These are phyloP conservation scores for Sonneratia alba DNA, from an alignment of 345 rosid species.

Conservation along the genomic window DNA sequence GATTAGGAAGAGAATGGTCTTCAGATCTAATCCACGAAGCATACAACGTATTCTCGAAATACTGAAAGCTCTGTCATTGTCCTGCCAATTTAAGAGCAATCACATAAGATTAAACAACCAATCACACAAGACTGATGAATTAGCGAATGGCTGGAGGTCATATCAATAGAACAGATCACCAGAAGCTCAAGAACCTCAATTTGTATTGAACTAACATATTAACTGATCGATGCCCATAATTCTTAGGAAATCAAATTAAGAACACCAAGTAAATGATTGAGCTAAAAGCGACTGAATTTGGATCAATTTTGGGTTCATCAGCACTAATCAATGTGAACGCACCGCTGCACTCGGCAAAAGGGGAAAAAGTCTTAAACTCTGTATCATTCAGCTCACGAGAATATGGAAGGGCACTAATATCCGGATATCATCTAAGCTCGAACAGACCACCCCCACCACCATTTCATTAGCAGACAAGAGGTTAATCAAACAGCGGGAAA, in stretches of 20 bases:
- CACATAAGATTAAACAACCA: neutral
- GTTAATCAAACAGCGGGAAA: neutral
- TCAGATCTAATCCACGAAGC: constrained; percentile 10
- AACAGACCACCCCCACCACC: neutral
- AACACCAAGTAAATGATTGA: neutral
- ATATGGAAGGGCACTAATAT: neutral
- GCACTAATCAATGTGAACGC: neutral
- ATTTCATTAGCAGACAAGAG: neutral
- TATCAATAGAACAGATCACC: neutral
- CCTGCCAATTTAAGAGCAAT: neutral
- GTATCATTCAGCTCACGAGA: neutral
- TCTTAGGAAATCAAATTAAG: neutral
- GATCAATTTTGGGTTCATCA: neutral
- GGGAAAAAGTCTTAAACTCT: neutral
- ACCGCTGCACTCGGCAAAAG: neutral
- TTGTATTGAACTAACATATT: neutral
- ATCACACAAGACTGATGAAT: neutral
- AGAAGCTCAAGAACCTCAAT: neutral
- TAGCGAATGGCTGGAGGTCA: no score
- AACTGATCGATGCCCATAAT: neutral
- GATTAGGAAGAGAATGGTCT: constrained; percentile 8
- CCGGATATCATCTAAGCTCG: neutral
- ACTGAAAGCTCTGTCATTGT: constrained; percentile 5
- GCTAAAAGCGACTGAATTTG: neutral
- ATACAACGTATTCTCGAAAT: constrained; percentile 11